These are phyloP conservation scores for Linnemannia exigua DNA, from an alignment of 192 early-diverging fungal genomes.

Conservation along the genomic window DNA sequence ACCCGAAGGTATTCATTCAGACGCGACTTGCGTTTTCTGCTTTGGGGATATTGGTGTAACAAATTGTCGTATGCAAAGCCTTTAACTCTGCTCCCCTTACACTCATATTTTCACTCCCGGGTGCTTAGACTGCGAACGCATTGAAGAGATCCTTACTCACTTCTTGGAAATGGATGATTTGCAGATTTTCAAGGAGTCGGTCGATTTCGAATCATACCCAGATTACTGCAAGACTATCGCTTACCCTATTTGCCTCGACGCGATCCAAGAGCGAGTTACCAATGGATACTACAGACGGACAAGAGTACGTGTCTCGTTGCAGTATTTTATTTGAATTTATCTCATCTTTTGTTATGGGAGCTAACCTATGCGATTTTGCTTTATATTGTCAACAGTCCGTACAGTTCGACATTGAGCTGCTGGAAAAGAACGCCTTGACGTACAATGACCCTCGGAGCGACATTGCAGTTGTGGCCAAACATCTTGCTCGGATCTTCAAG, in stretches of 20 bases:
- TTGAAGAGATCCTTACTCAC: constrained; percentile 60
- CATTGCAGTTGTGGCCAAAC: constrained; percentile 57
- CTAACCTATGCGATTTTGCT: neutral
- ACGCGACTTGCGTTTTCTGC: no score
- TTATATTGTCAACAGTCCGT: constrained; percentile 60
- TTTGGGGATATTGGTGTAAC: constrained; percentile 4
- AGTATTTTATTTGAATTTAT: neutral
- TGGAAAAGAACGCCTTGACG: constrained; percentile 74
- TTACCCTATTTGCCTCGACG: constrained; percentile 79
- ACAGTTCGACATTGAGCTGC: constrained; percentile 74
- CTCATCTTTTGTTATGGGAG: neutral
- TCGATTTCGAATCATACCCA: constrained; percentile 72
- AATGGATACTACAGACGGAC: constrained; percentile 73
- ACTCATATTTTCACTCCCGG: neutral
- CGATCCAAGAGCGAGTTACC: constrained; percentile 67
- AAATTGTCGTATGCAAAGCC: constrained; percentile 8
- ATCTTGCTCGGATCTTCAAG: constrained; percentile 62
- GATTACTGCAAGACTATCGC: constrained; percentile 75
- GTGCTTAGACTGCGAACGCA: constrained; percentile 38
- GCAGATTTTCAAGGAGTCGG: constrained; percentile 71
- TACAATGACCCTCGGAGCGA: constrained; percentile 73
- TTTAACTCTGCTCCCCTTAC: neutral
- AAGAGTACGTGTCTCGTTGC: constrained; percentile 51
- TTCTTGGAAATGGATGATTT: constrained; percentile 60
- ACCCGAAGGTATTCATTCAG: constrained; percentile 65